These are phyloP conservation scores for Nicotiana benthamiana DNA, from an alignment of 257 asterid genomes.

Conservation along the genomic window DNA sequence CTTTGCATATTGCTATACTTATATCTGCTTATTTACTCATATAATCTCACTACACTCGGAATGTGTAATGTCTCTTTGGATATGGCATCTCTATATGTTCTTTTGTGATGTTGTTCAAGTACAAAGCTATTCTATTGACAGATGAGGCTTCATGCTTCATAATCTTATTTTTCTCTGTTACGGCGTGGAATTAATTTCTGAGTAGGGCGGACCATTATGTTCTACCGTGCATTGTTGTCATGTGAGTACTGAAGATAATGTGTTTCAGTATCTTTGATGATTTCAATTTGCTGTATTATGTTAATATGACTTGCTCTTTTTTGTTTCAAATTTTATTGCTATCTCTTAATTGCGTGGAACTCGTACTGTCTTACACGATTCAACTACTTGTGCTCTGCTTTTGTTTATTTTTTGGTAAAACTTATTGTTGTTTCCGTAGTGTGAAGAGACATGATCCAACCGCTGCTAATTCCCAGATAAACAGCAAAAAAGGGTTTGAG, in stretches of 20 bases:
- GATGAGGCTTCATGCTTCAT: not conserved
- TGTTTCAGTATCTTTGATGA: not conserved
- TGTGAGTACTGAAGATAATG: not conserved
- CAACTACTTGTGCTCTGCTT: not conserved
- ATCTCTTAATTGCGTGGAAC: not conserved
- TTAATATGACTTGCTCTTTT: not conserved
- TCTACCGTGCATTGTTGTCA: not conserved
- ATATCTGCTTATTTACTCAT: not conserved
- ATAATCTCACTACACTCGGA: not conserved
- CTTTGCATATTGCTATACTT: not conserved
- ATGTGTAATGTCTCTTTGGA: not conserved
- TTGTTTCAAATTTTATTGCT: not conserved
- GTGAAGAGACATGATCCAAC: not conserved
- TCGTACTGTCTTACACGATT: not conserved
- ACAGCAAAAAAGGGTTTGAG: not conserved
- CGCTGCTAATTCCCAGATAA: not conserved
- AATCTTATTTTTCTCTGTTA: not conserved
- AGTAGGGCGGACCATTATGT: not conserved
- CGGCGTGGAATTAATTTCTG: not conserved
- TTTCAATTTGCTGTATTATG: not conserved
- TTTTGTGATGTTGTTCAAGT: not conserved
- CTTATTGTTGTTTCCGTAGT: not conserved
- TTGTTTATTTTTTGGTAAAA: not conserved
- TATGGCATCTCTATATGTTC: not conserved
- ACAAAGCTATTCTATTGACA: not conserved